Evolutionary conservation across 352 stramenopile genomes (phyloP).

Genomic region (Stephanocyclus meneghinianus): DNA sequence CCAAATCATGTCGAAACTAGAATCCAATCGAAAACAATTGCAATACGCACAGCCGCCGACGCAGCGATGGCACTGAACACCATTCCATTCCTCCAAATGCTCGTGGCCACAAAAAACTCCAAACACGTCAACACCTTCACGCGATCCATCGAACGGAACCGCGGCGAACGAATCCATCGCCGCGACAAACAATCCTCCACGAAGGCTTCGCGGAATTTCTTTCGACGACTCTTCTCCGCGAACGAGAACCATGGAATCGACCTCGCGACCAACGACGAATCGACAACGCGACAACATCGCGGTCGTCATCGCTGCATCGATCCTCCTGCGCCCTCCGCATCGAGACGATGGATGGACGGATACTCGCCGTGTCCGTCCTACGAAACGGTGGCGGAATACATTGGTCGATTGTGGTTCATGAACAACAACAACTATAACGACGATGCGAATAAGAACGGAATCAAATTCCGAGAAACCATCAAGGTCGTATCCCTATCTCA

Average conservation of each 20-base stretch:
- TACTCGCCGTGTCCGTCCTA: slow-evolving; percentile 4
- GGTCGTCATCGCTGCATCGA: background rate
- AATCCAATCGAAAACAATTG: background rate
- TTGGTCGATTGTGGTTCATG: slow-evolving; percentile 41
- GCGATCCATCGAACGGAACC: background rate
- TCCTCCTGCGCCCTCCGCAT: background rate
- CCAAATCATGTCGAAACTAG: background rate
- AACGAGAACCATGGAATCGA: background rate
- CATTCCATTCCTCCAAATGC: slow-evolving; percentile 35
- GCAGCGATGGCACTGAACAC: slow-evolving; percentile 44
- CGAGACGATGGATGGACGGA: background rate
- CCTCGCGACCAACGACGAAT: too few relatives aligned
- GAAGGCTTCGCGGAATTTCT: background rate
- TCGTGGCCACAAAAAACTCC: slow-evolving; percentile 26
- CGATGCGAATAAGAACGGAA: slow-evolving; percentile 4
- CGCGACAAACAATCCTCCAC: background rate
- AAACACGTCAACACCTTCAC: slow-evolving; percentile 35
- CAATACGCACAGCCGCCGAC: slow-evolving; percentile 14
- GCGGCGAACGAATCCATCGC: too few relatives aligned
- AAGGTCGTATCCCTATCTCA: slow-evolving; percentile 20
- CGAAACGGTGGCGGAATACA: slow-evolving; percentile 44
- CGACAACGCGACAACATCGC: background rate
- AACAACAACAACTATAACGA: background rate
- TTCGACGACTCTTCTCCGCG: background rate
- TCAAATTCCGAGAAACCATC: slow-evolving; percentile 43